Evolutionary conservation across 768 basidiomycete genomes (phyloP), one percentile per base, ranked within the genome.

Genomic region (Tulasnella sp.): DNA sequence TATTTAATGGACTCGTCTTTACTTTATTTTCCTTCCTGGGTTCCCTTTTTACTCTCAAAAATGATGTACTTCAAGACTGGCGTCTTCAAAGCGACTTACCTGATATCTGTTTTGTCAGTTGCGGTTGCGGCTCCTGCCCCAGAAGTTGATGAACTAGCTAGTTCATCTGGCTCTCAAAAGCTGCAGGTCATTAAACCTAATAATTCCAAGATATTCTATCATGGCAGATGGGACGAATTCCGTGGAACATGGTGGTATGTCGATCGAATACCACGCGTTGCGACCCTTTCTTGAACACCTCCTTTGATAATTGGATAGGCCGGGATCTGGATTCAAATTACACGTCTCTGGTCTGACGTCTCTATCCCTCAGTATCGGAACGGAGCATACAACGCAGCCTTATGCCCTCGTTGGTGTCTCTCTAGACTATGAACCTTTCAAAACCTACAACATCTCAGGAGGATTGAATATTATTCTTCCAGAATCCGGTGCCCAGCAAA

Each of bases 161-260:
- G n/a, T n/a, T n/a, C n/a, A n/a, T n/a, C n/a, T n/a, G n/a, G n/a
- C n/a, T n/a, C n/a, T n/a, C n/a, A n/a, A n/a, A n/a, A n/a, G n/a
- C n/a, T n/a, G n/a, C n/a, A n/a, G n/a, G n/a, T n/a, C 37, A 50
- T 75, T 19, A 58, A 56, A 28, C 63, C 70, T 56, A 55, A 64
- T 41, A 56, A 75, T 53, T 70, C 72, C 0, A 58, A 68, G 45
- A 72, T 77, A 20, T 69, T 66, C 56, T 57, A 57, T 28, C 46
- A 57, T 41, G 56, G 56, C 9, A 37, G 75, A 19, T 76, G 75
- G 76, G 75, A 77, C 56, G 42, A 58, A 0, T 67, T 70, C 13
- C 71, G 69, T 4, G 74, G 74, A 39, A 75, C 74, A 5, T 78
- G 75, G 73, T 77, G 76, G 77, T 75, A 54, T 40, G 70, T 60